Evolutionary conservation across 75 land plant species (phyloP).

Genomic region (Sequoiadendron giganteum): DNA sequence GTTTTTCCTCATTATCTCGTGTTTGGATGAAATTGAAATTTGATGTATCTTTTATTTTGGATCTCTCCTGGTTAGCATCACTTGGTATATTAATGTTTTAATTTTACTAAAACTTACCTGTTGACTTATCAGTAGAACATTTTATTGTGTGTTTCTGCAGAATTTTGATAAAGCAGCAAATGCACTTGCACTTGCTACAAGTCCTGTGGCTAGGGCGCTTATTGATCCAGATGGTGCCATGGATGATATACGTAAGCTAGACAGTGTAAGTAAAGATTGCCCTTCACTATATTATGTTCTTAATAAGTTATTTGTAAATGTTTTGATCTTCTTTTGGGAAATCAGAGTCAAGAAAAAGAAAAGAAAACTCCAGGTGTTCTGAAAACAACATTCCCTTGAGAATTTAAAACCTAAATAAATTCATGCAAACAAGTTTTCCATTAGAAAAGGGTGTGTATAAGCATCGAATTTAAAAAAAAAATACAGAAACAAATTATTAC

Average conservation of each 20-base stretch:
- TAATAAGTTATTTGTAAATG: not conserved
- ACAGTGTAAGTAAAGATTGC: constrained; percentile 56
- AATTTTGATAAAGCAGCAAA: constrained; percentile 88
- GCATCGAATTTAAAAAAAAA: not conserved
- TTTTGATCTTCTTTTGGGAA: not conserved
- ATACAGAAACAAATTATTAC: not conserved
- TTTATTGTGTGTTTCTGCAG: constrained; percentile 39
- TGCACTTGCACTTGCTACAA: constrained; percentile 91
- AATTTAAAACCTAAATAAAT: not conserved
- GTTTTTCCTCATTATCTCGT: not conserved
- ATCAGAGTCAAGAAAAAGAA: not conserved
- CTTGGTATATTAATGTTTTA: not conserved
- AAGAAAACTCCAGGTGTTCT: not conserved
- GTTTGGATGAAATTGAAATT: not conserved
- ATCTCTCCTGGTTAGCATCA: not conserved
- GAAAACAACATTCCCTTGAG: not conserved
- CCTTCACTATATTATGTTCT: constrained; percentile 9
- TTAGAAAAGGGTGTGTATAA: no score
- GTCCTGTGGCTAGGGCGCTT: constrained; percentile 93
- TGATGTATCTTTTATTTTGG: not conserved
- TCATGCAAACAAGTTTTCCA: not conserved
- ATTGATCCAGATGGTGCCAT: constrained; percentile 96
- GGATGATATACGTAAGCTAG: constrained; percentile 71
- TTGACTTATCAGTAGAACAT: not conserved
- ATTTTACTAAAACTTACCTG: not conserved